Base-by-base conservation (phyloP, 768 basidiomycete genomes). In the Amanita molliuscula region DNA sequence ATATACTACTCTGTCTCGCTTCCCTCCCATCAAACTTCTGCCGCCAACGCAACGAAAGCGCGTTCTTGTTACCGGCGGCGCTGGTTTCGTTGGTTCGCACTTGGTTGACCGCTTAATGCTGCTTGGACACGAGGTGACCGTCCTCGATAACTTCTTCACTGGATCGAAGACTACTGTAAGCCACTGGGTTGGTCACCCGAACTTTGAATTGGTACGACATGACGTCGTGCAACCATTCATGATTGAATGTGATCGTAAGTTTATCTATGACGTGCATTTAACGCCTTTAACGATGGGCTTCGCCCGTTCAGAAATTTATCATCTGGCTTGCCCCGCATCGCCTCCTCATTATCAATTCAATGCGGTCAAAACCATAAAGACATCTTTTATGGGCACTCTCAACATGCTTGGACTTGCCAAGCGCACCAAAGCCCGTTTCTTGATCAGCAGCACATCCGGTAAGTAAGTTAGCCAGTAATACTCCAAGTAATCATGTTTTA, bases 341-440 rank as follows among this genome's bases (percentile, higher is more conserved):
- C 93, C 93, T 42, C 92, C 91, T 50, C 93, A 96, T 64, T 98
- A 99, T 67, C 96, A 99, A 64, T 93, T 87, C 67, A 95, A 99
- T 69, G 84, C 93, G 8, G 85, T 99, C 54, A 98, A 99, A 70
- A 99, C 96, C 21, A 79, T 98, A 69, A 98, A 97, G 67, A 98
- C 96, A 0, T 95, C 92, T 9, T 99, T 99, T 71, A 82, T 95
- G 78, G 96, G 96, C 40, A 97, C 96, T 4, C 72, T 97, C 54
- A 98, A 99, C 72, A 96, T 98, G 94, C 87, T 99, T 35, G 96
- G 90, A 44, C 79, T 99, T 20, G 96, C 96, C 6, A 97, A 97
- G 68, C 89, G 94, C 53, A 91, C 86, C 44, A 98, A 97, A 66
- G 96, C 96, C 9, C 82, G 95, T 47, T 99, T 99, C 78, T 72